Base-by-base conservation (phyloP, 2,329 filamentous ascomycete genomes). In the Ascochyta clinopodiicola region DNA sequence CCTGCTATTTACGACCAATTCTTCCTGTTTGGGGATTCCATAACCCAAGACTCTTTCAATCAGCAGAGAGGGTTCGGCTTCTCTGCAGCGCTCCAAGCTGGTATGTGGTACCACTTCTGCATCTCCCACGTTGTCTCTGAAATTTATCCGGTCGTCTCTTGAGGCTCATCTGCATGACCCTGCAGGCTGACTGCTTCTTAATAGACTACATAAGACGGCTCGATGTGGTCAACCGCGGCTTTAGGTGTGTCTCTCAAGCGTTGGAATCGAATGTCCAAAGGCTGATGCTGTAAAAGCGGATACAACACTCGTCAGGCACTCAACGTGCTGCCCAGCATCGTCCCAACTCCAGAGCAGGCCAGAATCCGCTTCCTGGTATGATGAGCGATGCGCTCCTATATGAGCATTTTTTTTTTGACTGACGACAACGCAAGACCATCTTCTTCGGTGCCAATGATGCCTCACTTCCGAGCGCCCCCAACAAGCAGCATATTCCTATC, bases 391-490 rank as follows among this genome's bases (percentile, higher is more conserved):
- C 8, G 10, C 19, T 24, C 0, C 3, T n/a, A 4, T 24, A 19
- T 29, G 25, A 35, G 34, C 21, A 39, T 24, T 35, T 3, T 13
- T 3, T 13, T 2, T 29, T 37, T 40, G 32, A 47, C 56, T 66
- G 37, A 69, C 40, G 37, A 69, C 40, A 17, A 29, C n/a, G 35
- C 37, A 53, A 92, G 89, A 80, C 89, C 35, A 77, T 96, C 55
- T 88, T 96, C 62, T 87, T 97, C 57, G 95, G 95, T 17, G 91
- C 95, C 64, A 98, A 99, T 72, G 95, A 98, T 75, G 88, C 94
- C 3, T 87, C 87, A 50, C 75, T 96, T 3, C 83, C 86, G 3
- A 78, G 84, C 34, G 80, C 83, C 4, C 80, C 81, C 4, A 86
- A 85, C 45, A 80, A 81, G 9, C 95, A 98, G 75, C 87, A 94